These are phyloP conservation scores for Ophiostoma ips DNA, from an alignment of 2,329 filamentous ascomycete genomes.

Conservation along the genomic window DNA sequence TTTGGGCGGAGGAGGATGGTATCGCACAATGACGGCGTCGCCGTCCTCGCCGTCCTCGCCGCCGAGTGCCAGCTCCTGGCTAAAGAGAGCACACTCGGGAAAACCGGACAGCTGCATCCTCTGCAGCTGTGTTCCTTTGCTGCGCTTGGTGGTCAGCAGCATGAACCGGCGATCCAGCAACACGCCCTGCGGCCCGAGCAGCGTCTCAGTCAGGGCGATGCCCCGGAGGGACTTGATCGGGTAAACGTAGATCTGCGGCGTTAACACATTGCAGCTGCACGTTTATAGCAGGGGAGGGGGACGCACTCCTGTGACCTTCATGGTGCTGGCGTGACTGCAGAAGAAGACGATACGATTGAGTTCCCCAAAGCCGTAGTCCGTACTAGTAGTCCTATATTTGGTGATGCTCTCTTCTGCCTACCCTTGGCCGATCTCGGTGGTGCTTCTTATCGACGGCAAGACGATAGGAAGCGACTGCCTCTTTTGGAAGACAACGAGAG, in stretches of 20 bases:
- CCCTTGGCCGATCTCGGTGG: background rate
- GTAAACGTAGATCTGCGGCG: slow-evolving; percentile 49
- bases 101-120: slow-evolving; percentile 47
- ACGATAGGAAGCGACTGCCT: background rate
- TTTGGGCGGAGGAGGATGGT: slow-evolving; percentile 17
- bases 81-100: slow-evolving; percentile 50
- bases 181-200: slow-evolving; percentile 48
- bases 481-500: background rate
- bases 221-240: slow-evolving; percentile 61
- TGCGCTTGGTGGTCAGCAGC: slow-evolving; percentile 38
- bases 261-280: background rate
- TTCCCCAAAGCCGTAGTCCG: background rate
- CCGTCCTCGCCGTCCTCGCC: slow-evolving; percentile 4
- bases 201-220: slow-evolving; percentile 37
- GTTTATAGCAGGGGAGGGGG: background rate
- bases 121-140: slow-evolving; percentile 25
- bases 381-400: background rate
- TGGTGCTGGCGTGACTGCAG: background rate
- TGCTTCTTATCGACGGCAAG: background rate
- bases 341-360: background rate
- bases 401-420: no score
- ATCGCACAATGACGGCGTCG: slow-evolving; percentile 27
- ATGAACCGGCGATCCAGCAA: slow-evolving; percentile 57
- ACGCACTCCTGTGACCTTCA: slow-evolving; percentile 7
- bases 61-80: slow-evolving; percentile 34